Percentiles rank a stretch among this genome's conserved stretches.
phyloP scores from a whole-genome alignment of 2,329 filamentous ascomycete genomes.

The Ustulina deusta region DNA sequence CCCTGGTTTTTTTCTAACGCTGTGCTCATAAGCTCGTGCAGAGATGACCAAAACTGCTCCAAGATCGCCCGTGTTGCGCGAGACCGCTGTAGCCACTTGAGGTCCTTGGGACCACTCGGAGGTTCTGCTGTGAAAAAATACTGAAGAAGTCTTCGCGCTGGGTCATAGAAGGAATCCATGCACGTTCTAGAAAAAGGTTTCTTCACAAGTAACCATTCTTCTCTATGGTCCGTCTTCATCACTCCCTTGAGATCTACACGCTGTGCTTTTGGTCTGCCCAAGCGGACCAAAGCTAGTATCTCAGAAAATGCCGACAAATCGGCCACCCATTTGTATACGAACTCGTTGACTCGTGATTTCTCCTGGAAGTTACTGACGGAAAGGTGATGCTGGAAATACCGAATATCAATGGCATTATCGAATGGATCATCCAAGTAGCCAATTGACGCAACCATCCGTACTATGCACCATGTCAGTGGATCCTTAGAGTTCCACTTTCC shows the following conservation, averaged over 20 bases:
- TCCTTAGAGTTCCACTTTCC: not conserved
- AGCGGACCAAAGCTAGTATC: not conserved
- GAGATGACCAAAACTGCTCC: not conserved
- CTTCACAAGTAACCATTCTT: not conserved
- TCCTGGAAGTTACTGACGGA: not conserved
- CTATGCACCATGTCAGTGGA: not conserved
- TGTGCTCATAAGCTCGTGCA: not conserved
- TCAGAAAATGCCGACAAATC: not conserved
- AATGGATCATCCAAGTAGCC: not conserved
- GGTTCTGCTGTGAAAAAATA: not conserved
- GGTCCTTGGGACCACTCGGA: not conserved
- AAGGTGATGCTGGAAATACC: constrained; percentile 3
- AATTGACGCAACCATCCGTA: not conserved
- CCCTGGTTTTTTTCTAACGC: not conserved
- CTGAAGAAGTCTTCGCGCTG: not conserved
- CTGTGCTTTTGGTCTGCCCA: not conserved
- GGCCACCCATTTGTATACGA: not conserved
- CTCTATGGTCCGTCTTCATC: not conserved
- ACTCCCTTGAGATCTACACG: not conserved
- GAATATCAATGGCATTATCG: not conserved
- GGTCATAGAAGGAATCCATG: not conserved
- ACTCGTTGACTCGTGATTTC: not conserved
- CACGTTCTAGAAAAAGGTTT: not conserved
- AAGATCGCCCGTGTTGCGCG: not conserved
- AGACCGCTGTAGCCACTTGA: not conserved